phyloP scores from a whole-genome alignment of 2,329 filamentous ascomycete species.

The Pyrenophora tritici-repentis region DNA sequence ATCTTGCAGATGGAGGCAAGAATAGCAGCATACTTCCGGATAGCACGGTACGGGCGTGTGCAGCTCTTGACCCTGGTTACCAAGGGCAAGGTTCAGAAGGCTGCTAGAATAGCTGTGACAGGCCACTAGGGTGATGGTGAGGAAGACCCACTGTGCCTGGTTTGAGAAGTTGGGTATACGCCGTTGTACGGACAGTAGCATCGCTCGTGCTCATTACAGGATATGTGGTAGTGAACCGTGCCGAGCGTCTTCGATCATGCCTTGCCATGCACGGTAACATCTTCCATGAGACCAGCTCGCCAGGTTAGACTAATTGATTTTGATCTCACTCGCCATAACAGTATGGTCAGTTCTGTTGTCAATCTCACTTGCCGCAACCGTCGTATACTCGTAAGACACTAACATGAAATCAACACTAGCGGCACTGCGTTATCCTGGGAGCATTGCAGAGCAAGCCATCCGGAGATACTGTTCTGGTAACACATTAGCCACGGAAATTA shows the following conservation, averaged over 20 bases:
- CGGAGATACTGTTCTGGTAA: conserved; percentile 1
- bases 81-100: conserved; percentile 10
- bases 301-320: not conserved
- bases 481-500: conserved; percentile 1
- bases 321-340: not conserved
- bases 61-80: conserved; percentile 13
- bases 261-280: not conserved
- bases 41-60: conserved; percentile 11
- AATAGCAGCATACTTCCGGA: conserved; percentile 16
- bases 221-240: conserved; percentile 18
- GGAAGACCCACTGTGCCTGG: conserved; percentile 21
- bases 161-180: conserved; percentile 18
- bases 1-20: conserved; percentile 8
- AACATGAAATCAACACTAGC: not conserved
- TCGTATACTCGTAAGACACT: not conserved
- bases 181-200: conserved; percentile 16
- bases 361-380: conserved; percentile 1
- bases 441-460: not conserved
- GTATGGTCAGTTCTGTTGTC: conserved; percentile 1
- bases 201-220: conserved; percentile 20
- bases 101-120: conserved; percentile 20
- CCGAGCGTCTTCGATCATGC: conserved; percentile 12
- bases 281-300: not conserved
- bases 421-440: not conserved
- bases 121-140: conserved; percentile 21